These are phyloP conservation scores for Pilatotrama ljubarskyi DNA, from an alignment of 768 basidiomycete species.

Conservation along the genomic window DNA sequence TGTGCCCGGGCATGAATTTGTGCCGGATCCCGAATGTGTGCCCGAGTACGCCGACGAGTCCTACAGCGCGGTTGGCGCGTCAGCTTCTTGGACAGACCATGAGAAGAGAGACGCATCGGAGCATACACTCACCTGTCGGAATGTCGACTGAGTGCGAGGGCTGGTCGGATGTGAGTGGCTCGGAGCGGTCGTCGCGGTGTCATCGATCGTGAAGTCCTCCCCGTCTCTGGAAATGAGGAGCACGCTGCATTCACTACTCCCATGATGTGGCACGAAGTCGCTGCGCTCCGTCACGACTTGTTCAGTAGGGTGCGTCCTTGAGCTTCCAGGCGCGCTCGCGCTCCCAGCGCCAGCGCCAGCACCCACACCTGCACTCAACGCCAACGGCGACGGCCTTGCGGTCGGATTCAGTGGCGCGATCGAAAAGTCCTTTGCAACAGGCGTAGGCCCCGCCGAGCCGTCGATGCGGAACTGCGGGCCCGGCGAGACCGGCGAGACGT, in stretches of 20 bases:
- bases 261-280: background rate
- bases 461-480: conserved; percentile 17
- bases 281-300: background rate
- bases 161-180: background rate
- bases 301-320: background rate
- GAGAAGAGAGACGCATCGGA: background rate
- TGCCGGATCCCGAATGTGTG: background rate
- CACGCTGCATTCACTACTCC: conserved; percentile 3
- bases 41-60: conserved; percentile 1
- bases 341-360: background rate
- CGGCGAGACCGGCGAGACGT: conserved; percentile 18
- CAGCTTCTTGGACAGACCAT: background rate
- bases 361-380: background rate
- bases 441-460: conserved; percentile 4
- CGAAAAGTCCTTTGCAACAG: background rate
- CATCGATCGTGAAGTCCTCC: conserved; percentile 12
- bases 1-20: no score
- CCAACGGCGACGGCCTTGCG: background rate
- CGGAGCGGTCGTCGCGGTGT: conserved; percentile 3
- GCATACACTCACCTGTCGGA: conserved; percentile 1
- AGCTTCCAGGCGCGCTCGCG: background rate
- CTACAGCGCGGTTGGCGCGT: background rate
- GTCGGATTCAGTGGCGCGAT: background rate
- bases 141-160: background rate
- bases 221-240: conserved; percentile 16